Percentiles rank a stretch among this genome's conserved stretches.
phyloP scores from a whole-genome alignment of 2,329 filamentous ascomycete genomes.

The Rhynchosporium graminicola region DNA sequence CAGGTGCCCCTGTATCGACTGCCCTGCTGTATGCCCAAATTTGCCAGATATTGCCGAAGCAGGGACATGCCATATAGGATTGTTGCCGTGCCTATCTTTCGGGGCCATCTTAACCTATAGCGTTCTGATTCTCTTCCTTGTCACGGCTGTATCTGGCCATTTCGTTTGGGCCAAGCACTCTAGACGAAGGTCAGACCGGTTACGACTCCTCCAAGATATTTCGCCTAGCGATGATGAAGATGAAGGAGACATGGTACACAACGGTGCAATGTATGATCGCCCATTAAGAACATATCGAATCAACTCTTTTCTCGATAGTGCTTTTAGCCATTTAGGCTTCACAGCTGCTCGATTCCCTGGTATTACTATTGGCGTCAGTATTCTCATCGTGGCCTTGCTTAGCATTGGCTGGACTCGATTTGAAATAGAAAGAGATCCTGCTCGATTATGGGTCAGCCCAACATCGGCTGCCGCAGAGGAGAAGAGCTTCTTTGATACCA shows the following conservation, averaged over 20 bases:
- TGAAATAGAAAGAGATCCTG: constrained; percentile 86
- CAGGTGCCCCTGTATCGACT: constrained; percentile 92
- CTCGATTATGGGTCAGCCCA: constrained; percentile 94
- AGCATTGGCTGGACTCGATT: constrained; percentile 89
- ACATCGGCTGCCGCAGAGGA: constrained; percentile 87
- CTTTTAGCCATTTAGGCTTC: constrained; percentile 80
- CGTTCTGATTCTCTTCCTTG: constrained; percentile 67
- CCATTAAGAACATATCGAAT: constrained; percentile 78
- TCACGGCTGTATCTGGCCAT: constrained; percentile 69
- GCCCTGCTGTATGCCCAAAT: constrained; percentile 79
- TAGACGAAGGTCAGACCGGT: constrained; percentile 73
- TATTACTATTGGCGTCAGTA: constrained; percentile 74
- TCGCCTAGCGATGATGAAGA: constrained; percentile 90
- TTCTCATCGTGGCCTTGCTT: constrained; percentile 75
- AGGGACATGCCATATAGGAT: constrained; percentile 77
- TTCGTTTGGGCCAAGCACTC: constrained; percentile 74
- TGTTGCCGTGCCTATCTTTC: constrained; percentile 91
- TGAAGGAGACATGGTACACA: constrained; percentile 80
- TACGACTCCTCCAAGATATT: constrained; percentile 84
- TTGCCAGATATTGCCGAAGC: constrained; percentile 73
- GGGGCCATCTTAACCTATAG: constrained; percentile 86
- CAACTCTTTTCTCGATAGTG: constrained; percentile 78
- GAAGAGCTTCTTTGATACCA: constrained; percentile 88
- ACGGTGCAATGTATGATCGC: constrained; percentile 74
- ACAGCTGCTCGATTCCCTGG: constrained; percentile 80